These are phyloP conservation scores for Crithidia expoeki DNA, from an alignment of 208 protist genomes.

Conservation along the genomic window DNA sequence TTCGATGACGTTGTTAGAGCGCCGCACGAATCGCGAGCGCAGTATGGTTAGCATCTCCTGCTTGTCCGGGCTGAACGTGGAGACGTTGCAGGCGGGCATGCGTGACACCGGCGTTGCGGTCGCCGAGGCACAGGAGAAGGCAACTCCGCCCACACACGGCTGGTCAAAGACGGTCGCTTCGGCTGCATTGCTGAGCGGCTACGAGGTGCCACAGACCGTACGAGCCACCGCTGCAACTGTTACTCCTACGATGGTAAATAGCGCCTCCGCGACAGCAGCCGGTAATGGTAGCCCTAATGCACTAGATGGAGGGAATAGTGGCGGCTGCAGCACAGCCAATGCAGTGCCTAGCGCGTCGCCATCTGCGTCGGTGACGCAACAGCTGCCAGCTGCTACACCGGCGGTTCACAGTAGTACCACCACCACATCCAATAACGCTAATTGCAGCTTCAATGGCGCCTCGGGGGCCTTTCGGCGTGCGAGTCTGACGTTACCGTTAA, in stretches of 20 bases:
- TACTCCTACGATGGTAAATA: neutral
- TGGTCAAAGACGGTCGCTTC: conserved; percentile 66
- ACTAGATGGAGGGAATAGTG: neutral
- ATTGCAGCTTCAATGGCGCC: neutral
- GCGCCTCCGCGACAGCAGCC: neutral
- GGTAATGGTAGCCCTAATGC: too few relatives aligned
- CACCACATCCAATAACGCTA: neutral
- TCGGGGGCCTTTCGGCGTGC: neutral
- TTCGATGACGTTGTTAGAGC: conserved; percentile 75
- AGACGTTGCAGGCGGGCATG: conserved; percentile 61
- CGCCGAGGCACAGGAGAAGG: conserved; percentile 9
- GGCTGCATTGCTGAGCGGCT: conserved; percentile 30
- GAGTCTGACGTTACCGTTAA: neutral
- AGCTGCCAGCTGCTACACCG: conserved; percentile 2
- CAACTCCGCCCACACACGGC: conserved; percentile 44
- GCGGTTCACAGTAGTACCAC: neutral
- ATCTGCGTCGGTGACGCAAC: neutral
- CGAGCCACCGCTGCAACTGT: neutral
- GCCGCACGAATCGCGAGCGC: conserved; percentile 55
- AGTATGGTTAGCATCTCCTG: conserved; percentile 58
- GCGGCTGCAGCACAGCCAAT: neutral
- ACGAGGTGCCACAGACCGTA: conserved; percentile 16
- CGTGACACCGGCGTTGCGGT: conserved; percentile 33
- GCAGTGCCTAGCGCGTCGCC: neutral
- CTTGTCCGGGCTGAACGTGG: conserved; percentile 69